Base-by-base conservation (phyloP, 2,329 filamentous ascomycete genomes). In the Fusarium protoensiforme region DNA sequence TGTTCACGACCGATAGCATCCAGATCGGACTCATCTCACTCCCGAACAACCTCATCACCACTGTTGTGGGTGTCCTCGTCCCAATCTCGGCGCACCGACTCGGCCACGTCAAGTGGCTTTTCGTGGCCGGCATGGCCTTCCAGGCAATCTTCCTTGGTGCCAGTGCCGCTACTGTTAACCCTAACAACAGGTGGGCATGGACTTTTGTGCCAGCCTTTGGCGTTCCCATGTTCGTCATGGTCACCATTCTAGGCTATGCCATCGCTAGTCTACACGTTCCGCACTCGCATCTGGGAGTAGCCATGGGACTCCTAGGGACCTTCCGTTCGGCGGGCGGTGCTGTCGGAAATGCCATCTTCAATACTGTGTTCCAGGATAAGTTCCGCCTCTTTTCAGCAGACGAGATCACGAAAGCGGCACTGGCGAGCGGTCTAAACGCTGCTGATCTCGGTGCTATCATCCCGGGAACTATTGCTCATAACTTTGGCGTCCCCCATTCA, bases 241-340 rank as follows among this genome's bases (percentile, higher is more conserved):
- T 67, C 7, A 72, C 69, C 1, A 71, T 68, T 13, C 8, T 72
- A 20, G 33, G 56, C 9, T 72, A 72, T 2, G 53, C 69, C 2
- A 68, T 72, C 6, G 59, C 69, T 5, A 72, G 69, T 31, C 22
- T 72, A 7, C 69, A 72, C 20, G 69, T 72, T 0, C 69, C 69
- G 0, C 69, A 72, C 48, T 72, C 69, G 4, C 69, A 68, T 31
- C 3, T 72, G 1, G 69, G 69, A 5, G 64, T 72, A 1, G 68
- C 69, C 1, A 68, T 72, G 64, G 69, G 69, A 14, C 64, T 72
- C 1, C 41, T 72, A 0, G 69, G 69, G 5, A 71, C 69, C 0
- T 72, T 72, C 7, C 48, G 69, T 8, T 71, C 69, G 0, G 39
- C 65, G 0, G 67, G 67, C 5, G 67, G 67, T 33, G 67, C 67